Conservation (phyloP, 306 rosid genomes). For the Corylus americana region DNA sequence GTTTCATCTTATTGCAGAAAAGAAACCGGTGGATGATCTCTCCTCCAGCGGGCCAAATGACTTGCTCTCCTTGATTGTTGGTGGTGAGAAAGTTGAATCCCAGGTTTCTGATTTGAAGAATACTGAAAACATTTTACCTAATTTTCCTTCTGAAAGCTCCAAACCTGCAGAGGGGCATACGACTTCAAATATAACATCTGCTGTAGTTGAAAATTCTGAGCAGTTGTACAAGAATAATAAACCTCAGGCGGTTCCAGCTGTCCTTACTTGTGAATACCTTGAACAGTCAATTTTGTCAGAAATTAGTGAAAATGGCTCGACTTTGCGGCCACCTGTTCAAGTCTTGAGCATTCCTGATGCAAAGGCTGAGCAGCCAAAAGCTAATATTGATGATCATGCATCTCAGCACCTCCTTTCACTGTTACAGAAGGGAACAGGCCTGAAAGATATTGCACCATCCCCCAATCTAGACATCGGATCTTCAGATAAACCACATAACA, state of each 20-base stretch:
- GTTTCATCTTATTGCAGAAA: slow-evolving; percentile 55
- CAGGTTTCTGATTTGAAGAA: slow-evolving; percentile 43
- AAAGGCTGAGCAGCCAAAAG: slow-evolving; percentile 48
- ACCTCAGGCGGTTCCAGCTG: slow-evolving; percentile 57
- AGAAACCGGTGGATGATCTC: slow-evolving; percentile 50
- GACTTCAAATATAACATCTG: slow-evolving; percentile 39
- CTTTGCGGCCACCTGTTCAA: slow-evolving; percentile 41
- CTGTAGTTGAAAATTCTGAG: slow-evolving; percentile 44
- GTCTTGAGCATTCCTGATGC: slow-evolving; percentile 43
- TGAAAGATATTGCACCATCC: slow-evolving; percentile 42
- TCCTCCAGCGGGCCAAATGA: slow-evolving; percentile 63
- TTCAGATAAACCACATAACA: slow-evolving; percentile 33
- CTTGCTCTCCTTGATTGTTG: slow-evolving; percentile 77
- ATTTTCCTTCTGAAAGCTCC: slow-evolving; percentile 44
- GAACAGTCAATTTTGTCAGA: slow-evolving; percentile 89
- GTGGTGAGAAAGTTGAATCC: slow-evolving; percentile 65
- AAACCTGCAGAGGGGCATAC: slow-evolving; percentile 42
- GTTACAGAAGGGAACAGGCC: slow-evolving; percentile 69
- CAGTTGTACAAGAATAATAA: slow-evolving; percentile 47
- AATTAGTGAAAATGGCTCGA: slow-evolving; percentile 49
- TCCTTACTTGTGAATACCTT: slow-evolving; percentile 93
- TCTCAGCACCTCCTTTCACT: slow-evolving; percentile 84
- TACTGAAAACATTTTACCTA: slow-evolving; percentile 38
- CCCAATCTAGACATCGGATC: slow-evolving; percentile 32
- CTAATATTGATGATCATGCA: slow-evolving; percentile 63